Base-by-base conservation (phyloP, 306 rosid genomes). In the Carpinus fangiana region DNA sequence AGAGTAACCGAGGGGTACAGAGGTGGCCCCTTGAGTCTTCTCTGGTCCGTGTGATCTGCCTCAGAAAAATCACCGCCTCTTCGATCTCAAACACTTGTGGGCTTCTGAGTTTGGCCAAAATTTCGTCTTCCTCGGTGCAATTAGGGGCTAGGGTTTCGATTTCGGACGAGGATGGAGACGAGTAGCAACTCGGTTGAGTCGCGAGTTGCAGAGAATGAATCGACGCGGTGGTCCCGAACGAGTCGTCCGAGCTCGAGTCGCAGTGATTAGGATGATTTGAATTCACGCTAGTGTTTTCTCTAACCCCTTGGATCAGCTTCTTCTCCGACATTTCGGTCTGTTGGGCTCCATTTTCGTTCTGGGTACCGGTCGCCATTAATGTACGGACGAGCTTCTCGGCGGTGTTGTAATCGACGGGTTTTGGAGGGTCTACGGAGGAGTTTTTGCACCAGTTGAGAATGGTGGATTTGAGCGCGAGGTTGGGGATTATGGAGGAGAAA, bases 401-500 rank as follows among this genome's bases (percentile, higher is more conserved):
- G 14, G 85, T 57, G 46, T 23, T 41, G 72, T 72, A 54, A 53
- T 83, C 86, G 12, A 77, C 85, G 4, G 90, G 84, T 20, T 82
- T 73, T 0, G 91, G 92, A 23, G 79, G 76, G 36, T 76, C 76
- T 10, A 62, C 12, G 3, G 85, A 75, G 18, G 84, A 85, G 74
- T 65, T 43, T 43, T 73, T 85, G 78, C 93, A 86, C 98, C 98
- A 95, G 74, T 83, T 86, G 71, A 81, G 71, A 56, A 95, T 93
- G 80, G 99, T 82, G 72, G 98, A 84, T 84, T 89, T 90, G 43
- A 93, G 89, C 36, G 98, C 96, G 0, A 93, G 90, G 76, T 95
- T 95, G 23, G 98, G 90, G 50, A 95, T 93, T 0, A 95, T 80
- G 48, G 96, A 77, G 76, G 98, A 82, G 78, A 95, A 87, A 84